phyloP scores from a whole-genome alignment of 257 asterid genomes.

The Lycium barbarum region DNA sequence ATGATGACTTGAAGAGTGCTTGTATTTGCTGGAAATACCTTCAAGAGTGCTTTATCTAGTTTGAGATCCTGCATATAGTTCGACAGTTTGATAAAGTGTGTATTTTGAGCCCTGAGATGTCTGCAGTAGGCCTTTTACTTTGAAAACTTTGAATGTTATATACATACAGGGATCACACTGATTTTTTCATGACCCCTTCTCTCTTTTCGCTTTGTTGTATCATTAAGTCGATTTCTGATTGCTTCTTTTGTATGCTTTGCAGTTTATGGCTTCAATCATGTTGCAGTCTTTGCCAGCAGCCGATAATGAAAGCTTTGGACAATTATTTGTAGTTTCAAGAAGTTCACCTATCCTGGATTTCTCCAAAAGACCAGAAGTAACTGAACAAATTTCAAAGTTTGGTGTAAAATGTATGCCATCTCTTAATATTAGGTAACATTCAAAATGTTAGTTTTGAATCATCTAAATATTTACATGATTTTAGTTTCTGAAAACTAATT shows the following conservation, averaged over 20 bases:
- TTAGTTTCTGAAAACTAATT: not conserved
- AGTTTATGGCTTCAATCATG: conserved; percentile 56
- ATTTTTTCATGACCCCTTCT: not conserved
- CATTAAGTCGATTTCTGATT: not conserved
- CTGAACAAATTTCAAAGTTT: conserved; percentile 45
- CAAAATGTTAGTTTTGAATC: conserved; percentile 2
- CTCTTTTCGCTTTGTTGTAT: not conserved
- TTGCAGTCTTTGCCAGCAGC: conserved; percentile 45
- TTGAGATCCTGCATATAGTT: conserved; percentile 1
- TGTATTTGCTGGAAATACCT: not conserved
- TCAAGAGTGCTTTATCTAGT: conserved; percentile 18
- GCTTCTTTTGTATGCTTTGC: conserved; percentile 40
- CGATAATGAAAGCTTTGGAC: conserved; percentile 45
- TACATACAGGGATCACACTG: not conserved
- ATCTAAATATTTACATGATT: not conserved
- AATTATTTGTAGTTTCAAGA: conserved; percentile 38
- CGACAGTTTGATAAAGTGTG: not conserved
- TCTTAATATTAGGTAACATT: conserved; percentile 56
- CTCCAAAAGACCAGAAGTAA: conserved; percentile 35
- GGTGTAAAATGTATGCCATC: conserved; percentile 35
- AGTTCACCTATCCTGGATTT: conserved; percentile 41
- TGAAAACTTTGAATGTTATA: conserved; percentile 1
- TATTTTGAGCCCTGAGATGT: not conserved
- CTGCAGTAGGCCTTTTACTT: not conserved
- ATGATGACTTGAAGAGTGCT: conserved; percentile 1